Evolutionary conservation across 139 green algal genomes (phyloP), one percentile per base, ranked within the genome.

Genomic region (Deuterostichococcus epilithicus): DNA sequence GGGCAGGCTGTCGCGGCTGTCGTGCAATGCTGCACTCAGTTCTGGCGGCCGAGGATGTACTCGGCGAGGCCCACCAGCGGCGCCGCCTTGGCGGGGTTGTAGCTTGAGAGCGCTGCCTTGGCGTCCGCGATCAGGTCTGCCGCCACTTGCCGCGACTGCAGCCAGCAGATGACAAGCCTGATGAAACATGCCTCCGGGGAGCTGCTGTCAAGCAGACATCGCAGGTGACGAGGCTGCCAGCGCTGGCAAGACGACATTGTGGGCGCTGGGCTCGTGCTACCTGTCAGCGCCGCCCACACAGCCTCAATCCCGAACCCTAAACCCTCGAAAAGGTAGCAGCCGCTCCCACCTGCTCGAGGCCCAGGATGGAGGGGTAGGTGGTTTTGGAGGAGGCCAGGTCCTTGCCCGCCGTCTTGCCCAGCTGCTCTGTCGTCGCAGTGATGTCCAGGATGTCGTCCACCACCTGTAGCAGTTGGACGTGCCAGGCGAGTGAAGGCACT

Each of bases 361-460:
- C 94, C 68, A 97, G 83, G 72, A 97, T 88, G 67, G 93, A 94
- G 70, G 96, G 96, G 88, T 99, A 99, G 5, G 96, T 99, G 35
- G 96, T 94, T 87, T 99, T 99, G 85, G 95, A 91, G 13, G 84
- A 83, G 6, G 87, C 87, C 59, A 98, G 80, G 82, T 99, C 96
- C 88, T 99, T 99, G 68, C 92, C 96, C 1, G 96, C 96, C 0
- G 96, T 99, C 89, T 99, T 99, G 47, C 96, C 96, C 59, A 99
- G 87, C 84, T 95, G 80, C 86, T 99, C 94, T 8, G 89, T 96
- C 15, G 89, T 91, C 72, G 89, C 80, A 35, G 59, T 98, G 65
- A 98, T 92, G 83, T 99, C 96, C 76, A 99, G 86, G 79, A 99
- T 98, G 86, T 99, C 96, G 81, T 99, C 96, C 52, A 99, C 86